Base-by-base conservation (phyloP, 441 rosid species). In the Rhodomyrtus psidioides region DNA sequence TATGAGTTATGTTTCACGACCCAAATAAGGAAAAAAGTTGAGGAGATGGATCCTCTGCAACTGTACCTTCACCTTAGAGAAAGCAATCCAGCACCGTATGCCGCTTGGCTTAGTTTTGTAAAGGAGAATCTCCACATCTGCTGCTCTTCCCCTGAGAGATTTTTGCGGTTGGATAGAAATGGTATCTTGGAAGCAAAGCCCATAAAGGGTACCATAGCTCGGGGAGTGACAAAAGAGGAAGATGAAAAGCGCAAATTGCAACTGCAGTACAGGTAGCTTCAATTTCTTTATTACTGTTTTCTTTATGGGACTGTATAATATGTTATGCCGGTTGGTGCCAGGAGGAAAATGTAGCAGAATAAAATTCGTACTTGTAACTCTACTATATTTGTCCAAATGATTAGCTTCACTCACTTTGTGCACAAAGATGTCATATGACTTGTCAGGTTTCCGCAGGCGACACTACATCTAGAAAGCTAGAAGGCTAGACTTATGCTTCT, bases 1-100 rank as follows among this genome's bases (percentile, higher is more conserved):
- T 97, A 97, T 86, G 99, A 97, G 91, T 92, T 95, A 84, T 97
- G 99, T 90, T 93, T 95, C 42, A 97, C 99, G n/a, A 93, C 97
- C 89, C 98, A 94, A 91, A 89, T 94, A 56, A 93, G 97, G 84
- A 91, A 87, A 88, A 89, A 51, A 54, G 85, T 95, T 53, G 92
- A 89, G 87, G 89, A 93, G 46, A 87, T 93, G 53, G 93, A 97
- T 91, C 89, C 96, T 87, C 79, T 96, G 60, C 95, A 96, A 59
- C 94, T 98, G 81, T 98, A 98, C 89, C 95, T 95, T 85, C 92
- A 91, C 89, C 95, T 96, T 17, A 90, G 99, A 88, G 95, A 96
- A 82, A 95, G 82, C 90, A 98, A 98, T 92, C 98, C 98, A 24
- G 97, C 98, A 79, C 99, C 99, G 7, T 98, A 96, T 87, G 97